Evolutionary conservation across 2,329 filamentous ascomycete genomes (phyloP), one percentile per base, ranked within the genome.

Genomic region (Exophiala mesophila): DNA sequence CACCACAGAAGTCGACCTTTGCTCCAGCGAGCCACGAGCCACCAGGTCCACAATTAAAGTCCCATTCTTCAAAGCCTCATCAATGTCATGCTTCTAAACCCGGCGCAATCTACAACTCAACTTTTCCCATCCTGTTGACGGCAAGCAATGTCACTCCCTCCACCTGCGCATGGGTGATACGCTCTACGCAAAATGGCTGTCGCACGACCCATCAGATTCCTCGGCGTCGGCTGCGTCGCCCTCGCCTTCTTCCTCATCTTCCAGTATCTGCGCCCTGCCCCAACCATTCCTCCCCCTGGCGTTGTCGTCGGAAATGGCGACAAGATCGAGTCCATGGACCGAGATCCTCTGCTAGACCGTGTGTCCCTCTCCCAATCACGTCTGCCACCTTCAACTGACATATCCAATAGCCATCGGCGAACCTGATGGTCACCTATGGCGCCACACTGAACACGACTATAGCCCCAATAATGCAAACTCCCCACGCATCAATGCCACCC

Each of bases 261-360:
- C 55, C 83, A 86, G 59, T 71, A 92, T 57, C 80, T 85, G 62
- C 47, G 40, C 15, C 77, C 76, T 49, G 73, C 77, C 6, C 71
- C 76, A 16, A 58, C 37, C 63, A 61, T 54, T 28, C 51, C 56
- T 45, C 45, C 49, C 36, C 47, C 55, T 29, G 35, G 52, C 44
- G 47, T 52, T 36, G 54, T 52, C 41, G 55, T 58, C 38, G 59
- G 61, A 23, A 63, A 65, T 53, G 63, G 66, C 52, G 64, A 68
- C 51, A 66, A 68, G 63, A 67, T 59, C 36, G 59, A 72, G 53
- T 68, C 73, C 59, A 80, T 83, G 67, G 78, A 83, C 55, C 77
- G 79, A 47, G 90, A 97, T 67, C 90, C 90, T 41, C 87, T 90
- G 59, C 63, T 89, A 59, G 88, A 96, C 66, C 80, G 89, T 95